These are phyloP conservation scores for Pueraria montana DNA, from an alignment of 306 rosid species.

Conservation along the genomic window DNA sequence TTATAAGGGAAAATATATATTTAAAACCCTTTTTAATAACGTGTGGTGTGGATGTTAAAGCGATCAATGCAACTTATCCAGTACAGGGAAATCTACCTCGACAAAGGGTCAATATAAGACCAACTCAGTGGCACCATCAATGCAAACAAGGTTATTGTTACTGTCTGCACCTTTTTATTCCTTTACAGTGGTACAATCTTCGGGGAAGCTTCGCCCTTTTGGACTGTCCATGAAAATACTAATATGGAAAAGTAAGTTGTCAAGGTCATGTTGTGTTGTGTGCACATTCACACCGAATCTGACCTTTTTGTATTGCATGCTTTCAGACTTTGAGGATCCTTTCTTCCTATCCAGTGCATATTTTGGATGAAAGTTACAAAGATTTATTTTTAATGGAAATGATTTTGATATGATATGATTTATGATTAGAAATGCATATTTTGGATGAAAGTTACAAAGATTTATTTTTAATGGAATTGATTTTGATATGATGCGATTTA, in stretches of 20 bases:
- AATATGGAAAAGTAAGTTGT: not conserved
- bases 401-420: too few relatives aligned
- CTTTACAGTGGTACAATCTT: not conserved
- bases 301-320: not conserved
- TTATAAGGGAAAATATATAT: not conserved
- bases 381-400: too few relatives aligned
- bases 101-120: not conserved
- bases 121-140: not conserved
- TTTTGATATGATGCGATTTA: too few relatives aligned
- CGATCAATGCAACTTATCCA: not conserved
- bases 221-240: conserved; percentile 9
- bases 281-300: not conserved
- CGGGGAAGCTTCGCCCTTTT: conserved; percentile 16
- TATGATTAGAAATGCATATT: too few relatives aligned
- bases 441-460: too few relatives aligned
- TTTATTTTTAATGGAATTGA: too few relatives aligned
- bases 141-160: not conserved
- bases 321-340: not conserved
- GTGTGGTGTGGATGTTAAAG: not conserved
- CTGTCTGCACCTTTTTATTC: not conserved
- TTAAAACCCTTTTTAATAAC: not conserved
- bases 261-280: not conserved
- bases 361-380: too few relatives aligned
- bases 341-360: too few relatives aligned
- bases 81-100: not conserved